Percentiles rank a stretch among this genome's conserved stretches.
Evolutionary conservation across 2,329 filamentous ascomycete species (phyloP).

Genomic region (Aspergillus candidus): DNA sequence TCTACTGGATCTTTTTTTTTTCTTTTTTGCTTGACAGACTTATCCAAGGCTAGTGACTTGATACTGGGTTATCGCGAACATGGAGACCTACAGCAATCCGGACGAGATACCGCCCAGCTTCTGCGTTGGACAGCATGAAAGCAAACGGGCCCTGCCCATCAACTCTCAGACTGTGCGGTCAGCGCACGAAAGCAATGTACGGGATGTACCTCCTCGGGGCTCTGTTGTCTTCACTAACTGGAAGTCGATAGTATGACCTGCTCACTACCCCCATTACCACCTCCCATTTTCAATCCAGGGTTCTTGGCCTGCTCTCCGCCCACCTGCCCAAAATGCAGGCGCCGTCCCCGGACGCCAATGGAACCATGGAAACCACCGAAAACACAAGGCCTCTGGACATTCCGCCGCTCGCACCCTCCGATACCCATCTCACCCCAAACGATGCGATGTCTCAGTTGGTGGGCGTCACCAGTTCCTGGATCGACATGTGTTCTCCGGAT

Average conservation of each 20-base stretch:
- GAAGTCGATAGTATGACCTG: slow-evolving; percentile 53
- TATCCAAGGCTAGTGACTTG: not conserved
- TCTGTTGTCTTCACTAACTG: slow-evolving; percentile 5
- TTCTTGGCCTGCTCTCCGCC: slow-evolving; percentile 48
- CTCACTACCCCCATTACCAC: slow-evolving; percentile 59
- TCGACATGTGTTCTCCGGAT: slow-evolving; percentile 78
- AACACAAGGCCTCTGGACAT: slow-evolving; percentile 37
- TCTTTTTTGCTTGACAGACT: not conserved
- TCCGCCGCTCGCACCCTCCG: slow-evolving; percentile 36
- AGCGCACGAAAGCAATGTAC: slow-evolving; percentile 53
- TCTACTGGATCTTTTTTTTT: not conserved
- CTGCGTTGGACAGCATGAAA: slow-evolving; percentile 58
- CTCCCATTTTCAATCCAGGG: slow-evolving; percentile 53
- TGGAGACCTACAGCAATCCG: slow-evolving; percentile 27
- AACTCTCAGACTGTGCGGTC: slow-evolving; percentile 47
- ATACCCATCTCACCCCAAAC: slow-evolving; percentile 64
- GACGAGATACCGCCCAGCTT: slow-evolving; percentile 44
- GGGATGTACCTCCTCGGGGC: slow-evolving; percentile 9
- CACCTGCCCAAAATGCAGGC: slow-evolving; percentile 44
- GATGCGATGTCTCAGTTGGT: slow-evolving; percentile 77
- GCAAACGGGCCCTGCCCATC: slow-evolving; percentile 44
- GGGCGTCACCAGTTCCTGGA: slow-evolving; percentile 82
- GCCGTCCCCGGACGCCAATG: slow-evolving; percentile 27
- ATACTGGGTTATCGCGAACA: slow-evolving; percentile 14
- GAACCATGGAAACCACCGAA: slow-evolving; percentile 35